These are phyloP conservation scores for Cutaneotrichosporon cutaneum DNA, from an alignment of 1,284 basidiomycete species.

Conservation along the genomic window DNA sequence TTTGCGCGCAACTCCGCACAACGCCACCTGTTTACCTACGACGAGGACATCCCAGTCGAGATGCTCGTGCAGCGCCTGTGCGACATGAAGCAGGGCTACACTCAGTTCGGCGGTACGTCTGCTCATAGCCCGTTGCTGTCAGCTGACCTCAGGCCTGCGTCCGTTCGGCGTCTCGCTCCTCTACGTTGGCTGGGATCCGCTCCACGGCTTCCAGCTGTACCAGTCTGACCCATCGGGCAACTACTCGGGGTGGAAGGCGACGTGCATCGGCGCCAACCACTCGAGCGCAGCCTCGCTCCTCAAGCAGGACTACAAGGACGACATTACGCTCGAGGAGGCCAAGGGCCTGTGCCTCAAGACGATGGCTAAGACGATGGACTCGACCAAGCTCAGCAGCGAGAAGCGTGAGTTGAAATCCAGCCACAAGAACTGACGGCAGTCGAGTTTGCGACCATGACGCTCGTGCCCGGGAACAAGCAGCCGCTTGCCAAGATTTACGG, in stretches of 20 bases:
- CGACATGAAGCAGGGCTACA: slow-evolving; percentile 98
- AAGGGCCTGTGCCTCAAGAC: slow-evolving; percentile 86
- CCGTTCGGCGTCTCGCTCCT: slow-evolving; percentile 96
- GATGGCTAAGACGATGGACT: slow-evolving; percentile 99
- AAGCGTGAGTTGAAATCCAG: slow-evolving; percentile 64
- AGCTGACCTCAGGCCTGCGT: slow-evolving; percentile 67
- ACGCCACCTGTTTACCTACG: slow-evolving; percentile 80
- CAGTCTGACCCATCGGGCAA: slow-evolving; percentile 98
- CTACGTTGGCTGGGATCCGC: slow-evolving; percentile 94
- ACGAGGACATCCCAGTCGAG: slow-evolving; percentile 98
- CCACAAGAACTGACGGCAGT: slow-evolving; percentile 59
- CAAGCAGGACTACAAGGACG: slow-evolving; percentile 99
- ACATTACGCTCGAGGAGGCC: slow-evolving; percentile 85
- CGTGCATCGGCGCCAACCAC: slow-evolving; percentile 95
- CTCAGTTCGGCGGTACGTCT: slow-evolving; percentile 83
- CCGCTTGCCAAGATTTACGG: slow-evolving; percentile 91
- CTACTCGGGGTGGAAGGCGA: slow-evolving; percentile 99
- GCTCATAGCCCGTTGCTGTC: neutral
- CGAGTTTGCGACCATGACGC: slow-evolving; percentile 90
- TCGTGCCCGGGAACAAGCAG: slow-evolving; percentile 72
- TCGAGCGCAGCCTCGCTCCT: slow-evolving; percentile 65
- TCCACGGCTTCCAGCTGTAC: slow-evolving; percentile 96
- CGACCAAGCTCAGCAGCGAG: slow-evolving; percentile 90
- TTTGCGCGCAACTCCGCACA: slow-evolving; percentile 90
- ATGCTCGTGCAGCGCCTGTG: slow-evolving; percentile 89